Evolutionary conservation across 2,329 filamentous ascomycete genomes (phyloP).

Genomic region (Thelonectria discophora): DNA sequence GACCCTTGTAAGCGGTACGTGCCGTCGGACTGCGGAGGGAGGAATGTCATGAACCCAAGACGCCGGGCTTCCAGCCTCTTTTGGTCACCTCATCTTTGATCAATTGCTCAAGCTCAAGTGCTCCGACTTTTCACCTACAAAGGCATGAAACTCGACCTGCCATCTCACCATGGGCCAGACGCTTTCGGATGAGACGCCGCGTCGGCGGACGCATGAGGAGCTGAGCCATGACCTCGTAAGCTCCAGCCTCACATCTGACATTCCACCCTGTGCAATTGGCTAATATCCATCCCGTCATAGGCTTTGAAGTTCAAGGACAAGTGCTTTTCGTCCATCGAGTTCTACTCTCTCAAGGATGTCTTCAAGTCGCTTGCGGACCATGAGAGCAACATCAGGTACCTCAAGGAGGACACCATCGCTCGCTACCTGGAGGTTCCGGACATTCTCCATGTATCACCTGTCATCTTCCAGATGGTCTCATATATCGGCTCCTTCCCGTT

Average conservation of each 20-base stretch:
- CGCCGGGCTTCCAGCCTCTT: slow-evolving; percentile 25
- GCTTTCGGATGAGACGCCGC: slow-evolving; percentile 57
- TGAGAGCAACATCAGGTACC: slow-evolving; percentile 68
- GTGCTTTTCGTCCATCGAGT: slow-evolving; percentile 75
- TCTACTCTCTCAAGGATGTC: slow-evolving; percentile 78
- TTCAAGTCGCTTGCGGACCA: slow-evolving; percentile 75
- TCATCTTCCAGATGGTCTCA: slow-evolving; percentile 76
- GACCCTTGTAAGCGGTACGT: slow-evolving; percentile 29
- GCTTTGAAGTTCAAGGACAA: slow-evolving; percentile 72
- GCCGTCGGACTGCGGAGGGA: slow-evolving; percentile 19
- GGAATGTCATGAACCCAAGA: slow-evolving; percentile 42
- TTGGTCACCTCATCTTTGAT: slow-evolving; percentile 26
- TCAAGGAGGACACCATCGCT: slow-evolving; percentile 74
- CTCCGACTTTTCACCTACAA: slow-evolving; percentile 1
- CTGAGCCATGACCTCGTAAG: slow-evolving; percentile 61
- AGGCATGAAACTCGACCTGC: slow-evolving; percentile 37
- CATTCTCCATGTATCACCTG: slow-evolving; percentile 70
- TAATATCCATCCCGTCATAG: slow-evolving; percentile 48
- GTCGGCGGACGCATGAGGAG: slow-evolving; percentile 60
- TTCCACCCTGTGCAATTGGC: slow-evolving; percentile 10
- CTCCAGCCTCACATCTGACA: slow-evolving; percentile 23
- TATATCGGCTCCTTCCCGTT: slow-evolving; percentile 80
- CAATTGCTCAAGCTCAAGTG: slow-evolving; percentile 3
- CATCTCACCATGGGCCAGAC: slow-evolving; percentile 60
- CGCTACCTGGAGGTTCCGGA: slow-evolving; percentile 79